Conservation (phyloP, 108 stramenopile species). For the Bacterosira constricta region DNA sequence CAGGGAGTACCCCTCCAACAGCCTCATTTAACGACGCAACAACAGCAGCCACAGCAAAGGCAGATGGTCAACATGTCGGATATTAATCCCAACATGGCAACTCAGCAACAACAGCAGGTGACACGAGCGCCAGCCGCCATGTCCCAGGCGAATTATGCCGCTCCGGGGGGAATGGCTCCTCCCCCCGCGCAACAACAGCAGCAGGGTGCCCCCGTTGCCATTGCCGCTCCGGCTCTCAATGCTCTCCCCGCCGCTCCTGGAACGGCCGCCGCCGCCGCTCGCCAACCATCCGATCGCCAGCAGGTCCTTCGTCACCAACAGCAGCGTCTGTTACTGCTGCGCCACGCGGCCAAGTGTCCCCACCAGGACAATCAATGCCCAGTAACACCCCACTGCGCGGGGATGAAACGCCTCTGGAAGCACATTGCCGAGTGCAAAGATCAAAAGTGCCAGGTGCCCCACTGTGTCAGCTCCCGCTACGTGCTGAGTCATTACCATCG, state of each 20-base stretch:
- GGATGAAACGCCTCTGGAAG: constrained; percentile 99
- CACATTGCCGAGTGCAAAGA: constrained; percentile 99
- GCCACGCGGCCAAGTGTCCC: constrained; percentile 99
- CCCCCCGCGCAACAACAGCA: constrained; percentile 16
- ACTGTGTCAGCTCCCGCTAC: constrained; percentile 97
- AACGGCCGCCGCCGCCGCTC: constrained; percentile 20
- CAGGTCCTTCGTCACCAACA: constrained; percentile 98
- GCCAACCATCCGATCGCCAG: constrained; percentile 84
- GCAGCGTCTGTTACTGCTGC: constrained; percentile 94
- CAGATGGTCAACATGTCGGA: constrained; percentile 84
- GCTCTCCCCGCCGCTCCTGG: constrained; percentile 30
- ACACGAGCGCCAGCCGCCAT: constrained; percentile 22
- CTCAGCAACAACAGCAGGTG: constrained; percentile 24
- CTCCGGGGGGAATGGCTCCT: constrained; percentile 25
- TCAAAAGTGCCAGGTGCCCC: constrained; percentile 95
- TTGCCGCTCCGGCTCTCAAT: constrained; percentile 13
- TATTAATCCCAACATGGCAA: constrained; percentile 77
- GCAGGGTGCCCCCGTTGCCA: constrained; percentile 5
- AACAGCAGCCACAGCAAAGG: constrained; percentile 51
- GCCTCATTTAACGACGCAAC: constrained; percentile 57
- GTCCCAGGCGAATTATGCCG: constrained; percentile 50
- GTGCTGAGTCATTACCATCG: constrained; percentile 98
- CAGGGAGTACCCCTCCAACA: constrained; percentile 37
- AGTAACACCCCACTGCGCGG: constrained; percentile 96
- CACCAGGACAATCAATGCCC: constrained; percentile 93